phyloP scores from a whole-genome alignment of 2,329 filamentous ascomycete genomes.

The Aspergillus oerlinghausenensis region DNA sequence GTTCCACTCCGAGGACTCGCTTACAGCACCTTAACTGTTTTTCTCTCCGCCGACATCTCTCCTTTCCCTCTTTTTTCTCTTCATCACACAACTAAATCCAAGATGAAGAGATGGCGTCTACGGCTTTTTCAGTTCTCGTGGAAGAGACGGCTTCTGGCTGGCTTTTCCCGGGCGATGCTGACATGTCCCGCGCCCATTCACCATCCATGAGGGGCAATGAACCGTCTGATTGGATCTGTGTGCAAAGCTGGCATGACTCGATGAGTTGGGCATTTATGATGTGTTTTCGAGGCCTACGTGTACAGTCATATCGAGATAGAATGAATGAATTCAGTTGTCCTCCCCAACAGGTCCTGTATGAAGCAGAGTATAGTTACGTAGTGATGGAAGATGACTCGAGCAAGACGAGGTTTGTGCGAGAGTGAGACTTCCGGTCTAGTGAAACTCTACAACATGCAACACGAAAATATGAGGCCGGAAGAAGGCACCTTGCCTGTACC shows the following conservation, averaged over 20 bases:
- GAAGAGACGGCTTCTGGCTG: conserved; percentile 22
- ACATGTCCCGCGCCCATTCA: conserved; percentile 32
- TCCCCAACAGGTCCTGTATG: neutral
- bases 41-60: neutral
- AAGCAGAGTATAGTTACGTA: neutral
- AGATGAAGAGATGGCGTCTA: conserved; percentile 36
- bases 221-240: conserved; percentile 36
- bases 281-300: neutral
- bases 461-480: neutral
- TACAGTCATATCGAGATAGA: neutral
- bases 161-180: conserved; percentile 35
- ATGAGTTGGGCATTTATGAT: conserved; percentile 1
- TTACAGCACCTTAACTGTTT: neutral
- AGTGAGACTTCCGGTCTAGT: neutral
- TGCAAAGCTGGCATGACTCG: neutral
- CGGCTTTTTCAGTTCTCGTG: conserved; percentile 34
- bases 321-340: neutral
- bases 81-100: conserved; percentile 41
- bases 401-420: neutral
- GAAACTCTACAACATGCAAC: neutral
- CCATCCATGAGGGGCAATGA: conserved; percentile 32
- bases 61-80: conserved; percentile 18
- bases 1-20: conserved; percentile 6
- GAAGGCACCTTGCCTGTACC: neutral
- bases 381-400: neutral